Percentiles rank a stretch among this genome's conserved stretches.
Evolutionary conservation across 1,284 basidiomycete genomes (phyloP).

Genomic region (Nidula niveotomentosa): DNA sequence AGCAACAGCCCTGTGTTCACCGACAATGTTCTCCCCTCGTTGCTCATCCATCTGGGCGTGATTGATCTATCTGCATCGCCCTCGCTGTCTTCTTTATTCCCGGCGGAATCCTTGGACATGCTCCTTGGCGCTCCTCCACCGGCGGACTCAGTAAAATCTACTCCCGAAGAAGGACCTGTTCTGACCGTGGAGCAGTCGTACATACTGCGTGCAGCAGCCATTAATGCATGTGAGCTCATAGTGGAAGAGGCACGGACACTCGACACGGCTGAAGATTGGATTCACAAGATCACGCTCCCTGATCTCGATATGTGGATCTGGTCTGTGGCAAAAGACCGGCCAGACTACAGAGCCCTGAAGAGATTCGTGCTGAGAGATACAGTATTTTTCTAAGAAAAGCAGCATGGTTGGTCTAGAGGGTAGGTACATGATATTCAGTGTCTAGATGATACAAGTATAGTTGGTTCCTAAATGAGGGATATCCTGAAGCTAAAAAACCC

Average conservation of each 20-base stretch:
- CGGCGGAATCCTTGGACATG: constrained; percentile 30
- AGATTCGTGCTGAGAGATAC: constrained; percentile 66
- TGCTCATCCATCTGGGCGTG: constrained; percentile 77
- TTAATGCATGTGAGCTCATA: constrained; percentile 75
- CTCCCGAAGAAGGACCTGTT: constrained; percentile 60
- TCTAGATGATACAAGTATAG: no score
- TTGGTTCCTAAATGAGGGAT: no score
- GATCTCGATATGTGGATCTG: constrained; percentile 76
- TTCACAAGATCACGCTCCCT: constrained; percentile 56
- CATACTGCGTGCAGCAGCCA: constrained; percentile 76
- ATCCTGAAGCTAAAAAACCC: no score
- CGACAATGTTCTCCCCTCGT: constrained; percentile 86
- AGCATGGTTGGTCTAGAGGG: not conserved
- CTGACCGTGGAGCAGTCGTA: constrained; percentile 65
- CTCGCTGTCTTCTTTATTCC: constrained; percentile 42
- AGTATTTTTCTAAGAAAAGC: constrained; percentile 46
- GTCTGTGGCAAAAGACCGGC: constrained; percentile 72
- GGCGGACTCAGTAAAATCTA: constrained; percentile 5
- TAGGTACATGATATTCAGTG: no score
- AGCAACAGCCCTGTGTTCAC: constrained; percentile 71
- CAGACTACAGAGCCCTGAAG: constrained; percentile 62
- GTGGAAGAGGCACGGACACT: constrained; percentile 50
- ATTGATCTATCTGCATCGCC: constrained; percentile 59
- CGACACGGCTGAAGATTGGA: constrained; percentile 36
- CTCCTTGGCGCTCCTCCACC: constrained; percentile 33